phyloP scores from a whole-genome alignment of 352 stramenopile genomes.

The Pythium scleroteichum region DNA sequence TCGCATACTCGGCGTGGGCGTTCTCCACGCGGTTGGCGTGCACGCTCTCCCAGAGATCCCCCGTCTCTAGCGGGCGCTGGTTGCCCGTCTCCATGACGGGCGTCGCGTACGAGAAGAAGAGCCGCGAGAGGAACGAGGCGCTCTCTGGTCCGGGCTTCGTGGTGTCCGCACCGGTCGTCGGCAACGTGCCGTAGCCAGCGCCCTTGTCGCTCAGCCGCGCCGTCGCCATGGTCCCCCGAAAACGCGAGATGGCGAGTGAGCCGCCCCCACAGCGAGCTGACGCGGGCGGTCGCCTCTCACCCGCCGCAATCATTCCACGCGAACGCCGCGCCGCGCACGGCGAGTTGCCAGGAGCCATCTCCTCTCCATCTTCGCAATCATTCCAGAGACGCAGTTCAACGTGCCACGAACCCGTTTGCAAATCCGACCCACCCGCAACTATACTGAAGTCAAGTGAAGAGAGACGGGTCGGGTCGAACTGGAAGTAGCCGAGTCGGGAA shows the following conservation, averaged over 20 bases:
- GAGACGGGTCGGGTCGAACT: too few species aligned
- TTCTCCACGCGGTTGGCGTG: constrained; percentile 26
- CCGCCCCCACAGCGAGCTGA: too few species aligned
- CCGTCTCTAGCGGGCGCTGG: constrained; percentile 36
- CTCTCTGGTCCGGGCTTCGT: not conserved
- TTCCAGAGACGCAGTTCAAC: too few species aligned
- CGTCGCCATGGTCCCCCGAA: not conserved
- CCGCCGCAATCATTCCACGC: not conserved
- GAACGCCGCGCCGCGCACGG: too few species aligned
- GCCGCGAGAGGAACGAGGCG: constrained; percentile 24
- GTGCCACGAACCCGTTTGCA: too few species aligned
- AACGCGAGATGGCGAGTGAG: too few species aligned
- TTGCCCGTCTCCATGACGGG: constrained; percentile 46
- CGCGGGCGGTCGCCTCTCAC: too few species aligned
- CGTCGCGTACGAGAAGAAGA: constrained; percentile 52
- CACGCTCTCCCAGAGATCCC: constrained; percentile 48
- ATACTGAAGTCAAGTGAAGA: too few species aligned
- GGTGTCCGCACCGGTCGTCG: not conserved
- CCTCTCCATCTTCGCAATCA: too few species aligned
- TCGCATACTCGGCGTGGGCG: constrained; percentile 33
- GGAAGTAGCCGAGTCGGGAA: too few species aligned
- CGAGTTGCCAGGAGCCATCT: too few species aligned
- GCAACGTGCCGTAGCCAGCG: constrained; percentile 5
- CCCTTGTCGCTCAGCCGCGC: not conserved
- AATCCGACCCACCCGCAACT: too few species aligned